Evolutionary conservation across 2,329 filamentous ascomycete species (phyloP).

Genomic region (Xylaria sp.): DNA sequence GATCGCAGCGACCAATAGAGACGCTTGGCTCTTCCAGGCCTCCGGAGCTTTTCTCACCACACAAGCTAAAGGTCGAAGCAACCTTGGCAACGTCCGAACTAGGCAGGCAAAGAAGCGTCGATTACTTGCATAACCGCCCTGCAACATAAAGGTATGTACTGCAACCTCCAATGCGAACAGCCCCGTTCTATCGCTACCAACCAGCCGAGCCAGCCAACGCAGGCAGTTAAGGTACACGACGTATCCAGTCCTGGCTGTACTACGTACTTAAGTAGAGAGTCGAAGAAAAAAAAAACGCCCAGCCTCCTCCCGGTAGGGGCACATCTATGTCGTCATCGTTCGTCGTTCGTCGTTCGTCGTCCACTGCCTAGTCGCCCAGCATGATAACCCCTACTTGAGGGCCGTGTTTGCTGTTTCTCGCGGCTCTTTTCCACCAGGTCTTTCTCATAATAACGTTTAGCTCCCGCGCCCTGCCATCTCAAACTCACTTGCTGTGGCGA

Average conservation of each 20-base stretch:
- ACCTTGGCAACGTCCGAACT: no score
- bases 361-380: no score
- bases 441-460: conserved; percentile 8
- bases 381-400: conserved; percentile 14
- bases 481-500: neutral
- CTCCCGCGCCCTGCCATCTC: conserved; percentile 7
- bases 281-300: conserved; percentile 2
- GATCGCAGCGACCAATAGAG: conserved; percentile 7
- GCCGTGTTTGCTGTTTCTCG: conserved; percentile 4
- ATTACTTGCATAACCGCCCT: neutral
- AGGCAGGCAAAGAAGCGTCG: conserved; percentile 8
- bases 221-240: no score
- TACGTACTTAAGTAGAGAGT: neutral
- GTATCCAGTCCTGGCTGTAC: conserved; percentile 11
- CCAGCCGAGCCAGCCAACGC: no score
- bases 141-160: no score
- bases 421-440: conserved; percentile 8
- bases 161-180: neutral
- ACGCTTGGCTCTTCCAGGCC: conserved; percentile 5
- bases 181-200: no score
- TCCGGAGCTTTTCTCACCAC: conserved; percentile 10
- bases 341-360: conserved; percentile 17
- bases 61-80: conserved; percentile 16
- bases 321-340: conserved; percentile 21
- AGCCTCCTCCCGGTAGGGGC: conserved; percentile 6